Percentiles rank a stretch among this genome's conserved stretches.
Conservation (phyloP, 2,329 filamentous ascomycete genomes). For the Clarireedia monteithiana region DNA sequence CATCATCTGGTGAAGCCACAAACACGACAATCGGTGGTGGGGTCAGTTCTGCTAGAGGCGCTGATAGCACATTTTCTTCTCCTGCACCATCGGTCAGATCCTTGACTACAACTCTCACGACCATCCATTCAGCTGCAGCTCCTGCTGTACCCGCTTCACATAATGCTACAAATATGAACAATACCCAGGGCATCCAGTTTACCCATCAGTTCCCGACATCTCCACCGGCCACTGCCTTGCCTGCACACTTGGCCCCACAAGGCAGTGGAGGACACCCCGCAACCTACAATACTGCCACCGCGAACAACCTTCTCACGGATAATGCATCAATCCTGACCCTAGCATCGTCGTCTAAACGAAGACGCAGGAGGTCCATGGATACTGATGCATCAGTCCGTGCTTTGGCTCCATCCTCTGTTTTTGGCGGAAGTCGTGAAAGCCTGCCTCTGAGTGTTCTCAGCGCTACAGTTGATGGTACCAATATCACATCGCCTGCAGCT, state of each 20-base stretch:
- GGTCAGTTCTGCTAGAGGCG: conserved; percentile 59
- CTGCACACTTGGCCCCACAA: conserved; percentile 55
- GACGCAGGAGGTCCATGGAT: conserved; percentile 71
- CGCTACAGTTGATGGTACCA: conserved; percentile 53
- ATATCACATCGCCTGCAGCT: conserved; percentile 38
- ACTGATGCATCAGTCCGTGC: conserved; percentile 81
- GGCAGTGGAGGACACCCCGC: conserved; percentile 46
- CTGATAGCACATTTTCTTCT: conserved; percentile 71
- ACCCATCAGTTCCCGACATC: conserved; percentile 56
- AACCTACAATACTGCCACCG: conserved; percentile 70
- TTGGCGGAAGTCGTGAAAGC: conserved; percentile 73
- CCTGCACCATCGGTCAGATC: conserved; percentile 75
- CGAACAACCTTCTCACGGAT: conserved; percentile 75
- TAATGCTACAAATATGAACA: conserved; percentile 26
- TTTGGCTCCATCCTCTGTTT: conserved; percentile 73
- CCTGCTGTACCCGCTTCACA: conserved; percentile 37
- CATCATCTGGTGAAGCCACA: conserved; percentile 63
- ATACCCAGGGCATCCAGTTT: conserved; percentile 44
- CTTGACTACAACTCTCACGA: conserved; percentile 76
- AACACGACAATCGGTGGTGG: conserved; percentile 60
- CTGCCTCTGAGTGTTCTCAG: conserved; percentile 73
- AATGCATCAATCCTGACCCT: conserved; percentile 81
- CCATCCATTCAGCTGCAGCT: conserved; percentile 68
- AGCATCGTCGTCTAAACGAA: conserved; percentile 72
- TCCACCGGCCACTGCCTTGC: conserved; percentile 64